These are phyloP conservation scores for Bocquillonia castaneifolia DNA, from an alignment of 441 rosid genomes.

Conservation along the genomic window DNA sequence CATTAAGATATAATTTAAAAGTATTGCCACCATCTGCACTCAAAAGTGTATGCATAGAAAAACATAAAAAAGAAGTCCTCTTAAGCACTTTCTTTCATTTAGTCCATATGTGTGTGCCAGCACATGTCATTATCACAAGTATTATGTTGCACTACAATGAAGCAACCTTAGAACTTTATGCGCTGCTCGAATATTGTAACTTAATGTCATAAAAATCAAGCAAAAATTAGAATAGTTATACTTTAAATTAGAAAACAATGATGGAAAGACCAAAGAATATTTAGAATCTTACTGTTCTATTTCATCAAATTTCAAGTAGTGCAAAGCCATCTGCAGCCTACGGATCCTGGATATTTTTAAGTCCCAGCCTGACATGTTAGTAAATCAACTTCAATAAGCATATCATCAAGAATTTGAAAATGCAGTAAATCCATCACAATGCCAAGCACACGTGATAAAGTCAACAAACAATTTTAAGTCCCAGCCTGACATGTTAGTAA, in stretches of 20 bases:
- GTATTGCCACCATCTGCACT: background rate
- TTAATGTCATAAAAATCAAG: background rate
- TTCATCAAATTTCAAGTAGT: slow-evolving; percentile 83
- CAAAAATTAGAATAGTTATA: background rate
- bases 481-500: slow-evolving; percentile 42
- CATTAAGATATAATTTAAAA: background rate
- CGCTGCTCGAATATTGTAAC: background rate
- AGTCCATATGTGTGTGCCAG: background rate
- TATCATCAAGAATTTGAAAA: slow-evolving; percentile 14
- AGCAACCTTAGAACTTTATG: background rate
- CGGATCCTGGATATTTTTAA: slow-evolving; percentile 68
- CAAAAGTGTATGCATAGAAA: background rate
- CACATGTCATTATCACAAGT: background rate
- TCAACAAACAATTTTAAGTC: background rate
- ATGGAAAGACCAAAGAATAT: background rate
- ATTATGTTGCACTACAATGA: background rate
- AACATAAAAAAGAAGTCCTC: background rate
- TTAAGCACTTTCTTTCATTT: background rate
- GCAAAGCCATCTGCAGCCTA: slow-evolving; percentile 74
- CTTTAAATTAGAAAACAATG: background rate
- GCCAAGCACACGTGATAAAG: slow-evolving; percentile 1
- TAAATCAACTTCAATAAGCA: slow-evolving; percentile 22
- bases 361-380: slow-evolving; percentile 77
- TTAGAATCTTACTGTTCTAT: slow-evolving; percentile 70
- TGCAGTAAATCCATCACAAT: slow-evolving; percentile 8